Percentiles rank a stretch among this genome's conserved stretches.
Conservation (phyloP, 352 stramenopile species). For the Phytophthora brassicae region DNA sequence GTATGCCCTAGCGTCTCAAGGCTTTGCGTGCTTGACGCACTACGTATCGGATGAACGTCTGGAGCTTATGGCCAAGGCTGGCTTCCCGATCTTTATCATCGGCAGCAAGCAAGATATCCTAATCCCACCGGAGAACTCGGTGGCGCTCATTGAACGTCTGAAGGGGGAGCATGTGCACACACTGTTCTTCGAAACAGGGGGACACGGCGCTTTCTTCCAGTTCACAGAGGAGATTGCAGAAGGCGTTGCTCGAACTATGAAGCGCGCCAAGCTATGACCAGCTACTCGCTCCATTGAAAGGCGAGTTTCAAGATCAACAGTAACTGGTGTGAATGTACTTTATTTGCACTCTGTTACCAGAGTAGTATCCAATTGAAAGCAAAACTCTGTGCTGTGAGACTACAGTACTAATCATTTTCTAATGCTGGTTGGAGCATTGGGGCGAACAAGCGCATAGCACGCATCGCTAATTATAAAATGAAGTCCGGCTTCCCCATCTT, state of each 20-base stretch:
- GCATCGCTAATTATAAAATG: too few relatives aligned
- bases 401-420: too few relatives aligned
- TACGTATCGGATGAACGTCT: conserved; percentile 55
- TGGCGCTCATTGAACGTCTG: conserved; percentile 30
- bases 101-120: conserved; percentile 48
- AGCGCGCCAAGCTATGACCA: conserved; percentile 30
- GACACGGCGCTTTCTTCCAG: conserved; percentile 40
- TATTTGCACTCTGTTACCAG: too few relatives aligned
- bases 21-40: conserved; percentile 50
- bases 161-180: conserved; percentile 31
- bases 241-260: conserved; percentile 30
- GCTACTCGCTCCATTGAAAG: neutral
- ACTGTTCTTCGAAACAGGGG: conserved; percentile 36
- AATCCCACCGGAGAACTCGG: conserved; percentile 42
- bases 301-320: too few relatives aligned
- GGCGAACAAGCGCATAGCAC: too few relatives aligned
- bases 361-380: too few relatives aligned
- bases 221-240: conserved; percentile 40
- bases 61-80: conserved; percentile 31
- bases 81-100: conserved; percentile 55
- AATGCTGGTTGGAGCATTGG: too few relatives aligned
- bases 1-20: conserved; percentile 44
- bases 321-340: too few relatives aligned
- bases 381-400: too few relatives aligned
- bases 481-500: too few relatives aligned